These are phyloP conservation scores for Pseudogymnoascus sp. DNA, from an alignment of 2,329 filamentous ascomycete species.

Conservation along the genomic window DNA sequence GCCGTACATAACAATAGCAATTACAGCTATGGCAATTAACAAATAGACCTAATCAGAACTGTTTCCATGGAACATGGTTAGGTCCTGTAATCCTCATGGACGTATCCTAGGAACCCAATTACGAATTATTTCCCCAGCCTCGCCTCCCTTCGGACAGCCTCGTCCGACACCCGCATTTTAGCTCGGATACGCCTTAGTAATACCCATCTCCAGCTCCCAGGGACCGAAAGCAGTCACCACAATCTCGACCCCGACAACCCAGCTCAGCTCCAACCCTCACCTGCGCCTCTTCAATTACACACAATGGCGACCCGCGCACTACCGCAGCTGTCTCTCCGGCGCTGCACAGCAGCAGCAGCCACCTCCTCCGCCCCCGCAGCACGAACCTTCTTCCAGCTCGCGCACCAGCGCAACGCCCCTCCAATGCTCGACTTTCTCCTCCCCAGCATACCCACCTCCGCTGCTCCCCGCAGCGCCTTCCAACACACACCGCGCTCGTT, in stretches of 20 bases:
- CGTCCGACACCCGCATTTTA: slow-evolving; percentile 1
- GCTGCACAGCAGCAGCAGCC: slow-evolving; percentile 13
- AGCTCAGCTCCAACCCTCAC: not conserved
- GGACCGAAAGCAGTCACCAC: not conserved
- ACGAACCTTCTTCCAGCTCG: slow-evolving; percentile 24
- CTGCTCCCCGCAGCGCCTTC: not conserved
- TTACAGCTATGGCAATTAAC: not conserved
- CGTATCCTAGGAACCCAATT: not conserved
- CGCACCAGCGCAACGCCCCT: slow-evolving; percentile 18
- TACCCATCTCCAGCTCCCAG: slow-evolving; percentile 6
- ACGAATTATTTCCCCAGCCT: not conserved
- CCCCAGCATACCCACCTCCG: slow-evolving; percentile 14
- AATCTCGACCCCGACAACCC: not conserved
- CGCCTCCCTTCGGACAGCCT: not conserved
- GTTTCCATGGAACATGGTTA: not conserved
- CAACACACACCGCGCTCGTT: not conserved
- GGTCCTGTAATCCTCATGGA: not conserved
- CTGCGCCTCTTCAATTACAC: not conserved
- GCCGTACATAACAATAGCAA: no score
- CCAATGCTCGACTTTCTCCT: slow-evolving; percentile 26
- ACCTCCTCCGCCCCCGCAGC: slow-evolving; percentile 18
- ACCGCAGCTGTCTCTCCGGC: slow-evolving; percentile 18
- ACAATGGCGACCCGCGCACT: slow-evolving; percentile 23
- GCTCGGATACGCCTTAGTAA: slow-evolving; percentile 10
- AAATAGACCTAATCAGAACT: not conserved